Evolutionary conservation across 768 basidiomycete species (phyloP).

Genomic region (Pleurotus tuber-regium): DNA sequence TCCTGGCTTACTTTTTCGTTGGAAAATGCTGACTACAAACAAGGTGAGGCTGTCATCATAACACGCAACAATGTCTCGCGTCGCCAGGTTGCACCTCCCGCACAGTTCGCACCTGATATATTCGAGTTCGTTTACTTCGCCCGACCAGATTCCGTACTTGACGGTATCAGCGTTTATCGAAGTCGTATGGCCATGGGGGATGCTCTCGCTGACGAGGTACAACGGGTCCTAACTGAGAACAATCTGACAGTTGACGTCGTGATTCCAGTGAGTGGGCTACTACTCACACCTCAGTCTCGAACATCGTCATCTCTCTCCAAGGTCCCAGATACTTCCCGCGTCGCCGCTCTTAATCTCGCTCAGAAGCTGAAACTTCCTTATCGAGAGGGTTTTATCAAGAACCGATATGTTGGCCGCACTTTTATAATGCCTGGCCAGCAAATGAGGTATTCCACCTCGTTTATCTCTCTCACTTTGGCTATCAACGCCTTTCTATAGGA

Average conservation of each 20-base stretch:
- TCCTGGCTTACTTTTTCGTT: background rate
- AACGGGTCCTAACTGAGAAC: constrained; percentile 63
- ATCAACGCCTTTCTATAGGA: constrained; percentile 50
- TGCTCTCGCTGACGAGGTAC: constrained; percentile 84
- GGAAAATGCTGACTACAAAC: constrained; percentile 4
- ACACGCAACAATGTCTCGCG: constrained; percentile 77
- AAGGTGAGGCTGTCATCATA: constrained; percentile 95
- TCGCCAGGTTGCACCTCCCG: constrained; percentile 66
- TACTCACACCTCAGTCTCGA: constrained; percentile 1
- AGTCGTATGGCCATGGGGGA: constrained; percentile 99
- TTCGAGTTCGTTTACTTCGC: constrained; percentile 99
- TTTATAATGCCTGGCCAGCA: constrained; percentile 99
- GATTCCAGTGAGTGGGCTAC: constrained; percentile 65
- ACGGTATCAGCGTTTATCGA: constrained; percentile 96
- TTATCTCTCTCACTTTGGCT: too few species aligned
- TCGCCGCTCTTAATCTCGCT: constrained; percentile 93
- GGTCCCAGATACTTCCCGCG: constrained; percentile 96
- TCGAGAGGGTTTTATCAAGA: constrained; percentile 98
- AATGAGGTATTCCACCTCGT: constrained; percentile 81
- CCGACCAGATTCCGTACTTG: constrained; percentile 94
- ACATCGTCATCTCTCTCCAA: constrained; percentile 20
- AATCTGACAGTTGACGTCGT: constrained; percentile 88
- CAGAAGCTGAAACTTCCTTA: constrained; percentile 89
- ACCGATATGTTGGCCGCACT: constrained; percentile 95
- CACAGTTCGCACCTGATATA: constrained; percentile 92